Evolutionary conservation across 169 alveolate genomes (phyloP).

Genomic region (Plasmodium cynomolgi): DNA sequence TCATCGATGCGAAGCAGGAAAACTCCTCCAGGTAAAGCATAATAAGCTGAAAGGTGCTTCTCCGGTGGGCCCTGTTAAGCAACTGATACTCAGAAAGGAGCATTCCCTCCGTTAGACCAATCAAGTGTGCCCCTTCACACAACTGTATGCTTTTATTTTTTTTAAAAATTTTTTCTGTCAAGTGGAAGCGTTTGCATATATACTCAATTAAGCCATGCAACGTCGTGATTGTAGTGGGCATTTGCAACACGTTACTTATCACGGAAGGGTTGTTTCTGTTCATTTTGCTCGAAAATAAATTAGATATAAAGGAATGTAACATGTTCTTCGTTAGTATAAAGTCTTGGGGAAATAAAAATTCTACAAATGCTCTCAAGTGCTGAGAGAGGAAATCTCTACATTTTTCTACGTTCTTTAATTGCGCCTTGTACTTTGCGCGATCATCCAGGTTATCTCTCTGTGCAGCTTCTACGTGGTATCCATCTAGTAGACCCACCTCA

Average conservation of each 20-base stretch:
- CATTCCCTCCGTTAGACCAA: neutral
- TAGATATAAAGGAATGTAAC: slow-evolving; percentile 23
- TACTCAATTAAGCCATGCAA: neutral
- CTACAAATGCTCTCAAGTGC: neutral
- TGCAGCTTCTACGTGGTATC: neutral
- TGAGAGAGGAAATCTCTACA: slow-evolving; percentile 26
- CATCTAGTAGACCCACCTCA: neutral
- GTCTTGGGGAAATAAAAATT: neutral
- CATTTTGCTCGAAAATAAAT: neutral
- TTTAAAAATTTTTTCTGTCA: slow-evolving; percentile 1
- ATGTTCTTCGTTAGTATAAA: slow-evolving; percentile 25
- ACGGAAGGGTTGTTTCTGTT: slow-evolving; percentile 13
- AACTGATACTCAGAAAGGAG: slow-evolving; percentile 14
- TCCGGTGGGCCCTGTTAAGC: slow-evolving; percentile 11
- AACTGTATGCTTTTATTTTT: slow-evolving; percentile 16
- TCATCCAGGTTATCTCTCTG: neutral
- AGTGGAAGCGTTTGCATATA: slow-evolving; percentile 1
- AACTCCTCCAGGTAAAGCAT: slow-evolving; percentile 10
- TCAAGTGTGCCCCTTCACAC: slow-evolving; percentile 6
- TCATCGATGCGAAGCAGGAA: slow-evolving; percentile 1
- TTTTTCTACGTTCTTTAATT: neutral
- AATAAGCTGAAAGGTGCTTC: neutral
- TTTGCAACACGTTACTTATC: slow-evolving; percentile 20
- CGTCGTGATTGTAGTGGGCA: neutral
- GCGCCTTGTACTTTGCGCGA: neutral